These are phyloP conservation scores for Saturnispora bothae DNA, from an alignment of 805 yeast species.

Conservation along the genomic window DNA sequence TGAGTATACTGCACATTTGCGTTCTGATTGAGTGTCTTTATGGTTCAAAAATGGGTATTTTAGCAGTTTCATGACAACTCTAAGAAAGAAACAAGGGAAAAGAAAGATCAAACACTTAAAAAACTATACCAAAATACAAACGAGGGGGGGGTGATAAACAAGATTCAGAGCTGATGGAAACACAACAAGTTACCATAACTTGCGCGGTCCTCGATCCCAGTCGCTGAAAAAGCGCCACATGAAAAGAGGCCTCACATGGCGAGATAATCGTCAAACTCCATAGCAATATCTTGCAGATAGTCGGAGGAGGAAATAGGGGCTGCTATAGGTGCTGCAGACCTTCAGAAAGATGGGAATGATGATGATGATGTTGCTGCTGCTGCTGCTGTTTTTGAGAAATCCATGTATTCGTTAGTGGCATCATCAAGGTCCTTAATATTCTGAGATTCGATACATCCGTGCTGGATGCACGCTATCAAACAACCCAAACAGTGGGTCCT, in stretches of 20 bases:
- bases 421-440: conserved; percentile 1
- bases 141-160: background rate
- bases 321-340: conserved; percentile 34
- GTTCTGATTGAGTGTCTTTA: conserved; percentile 37
- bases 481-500: conserved; percentile 18
- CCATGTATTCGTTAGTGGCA: background rate
- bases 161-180: background rate
- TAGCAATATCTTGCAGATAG: conserved; percentile 23
- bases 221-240: conserved; percentile 7
- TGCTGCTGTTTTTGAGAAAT: background rate
- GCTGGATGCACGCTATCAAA: conserved; percentile 33
- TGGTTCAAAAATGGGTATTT: conserved; percentile 7
- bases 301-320: conserved; percentile 22
- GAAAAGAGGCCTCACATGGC: background rate
- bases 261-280: conserved; percentile 6
- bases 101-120: background rate
- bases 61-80: conserved; percentile 1
- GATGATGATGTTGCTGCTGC: background rate
- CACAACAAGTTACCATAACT: too few relatives aligned
- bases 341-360: conserved; percentile 2
- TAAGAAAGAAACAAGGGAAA: background rate
- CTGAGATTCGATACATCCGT: conserved; percentile 22
- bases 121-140: background rate
- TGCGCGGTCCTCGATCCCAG: background rate
- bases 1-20: conserved; percentile 77